Evolutionary conservation across 495 filamentous ascomycete species (phyloP).

Genomic region (Penicillium canariense): DNA sequence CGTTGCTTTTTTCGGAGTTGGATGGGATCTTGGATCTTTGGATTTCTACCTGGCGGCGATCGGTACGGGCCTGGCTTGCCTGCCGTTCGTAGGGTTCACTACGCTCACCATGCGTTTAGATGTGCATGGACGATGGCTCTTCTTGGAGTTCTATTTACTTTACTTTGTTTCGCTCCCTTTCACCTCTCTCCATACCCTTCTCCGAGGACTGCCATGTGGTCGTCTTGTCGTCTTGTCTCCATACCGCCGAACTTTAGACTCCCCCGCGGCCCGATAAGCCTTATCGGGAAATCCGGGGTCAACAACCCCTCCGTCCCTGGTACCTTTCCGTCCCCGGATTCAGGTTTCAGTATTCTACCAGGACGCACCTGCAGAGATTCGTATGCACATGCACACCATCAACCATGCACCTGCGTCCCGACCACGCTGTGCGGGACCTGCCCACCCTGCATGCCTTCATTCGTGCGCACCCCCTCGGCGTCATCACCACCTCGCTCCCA

Average conservation of each 20-base stretch:
- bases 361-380: background rate
- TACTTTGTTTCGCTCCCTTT: too few species aligned
- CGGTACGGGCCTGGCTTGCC: background rate
- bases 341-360: background rate
- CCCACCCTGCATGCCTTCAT: conserved; percentile 45
- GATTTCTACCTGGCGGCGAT: background rate
- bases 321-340: background rate
- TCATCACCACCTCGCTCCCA: conserved; percentile 49
- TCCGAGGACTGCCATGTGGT: too few species aligned
- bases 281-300: conserved; percentile 10
- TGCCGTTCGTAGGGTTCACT: too few species aligned
- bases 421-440: conserved; percentile 42
- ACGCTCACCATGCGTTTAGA: background rate
- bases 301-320: conserved; percentile 6
- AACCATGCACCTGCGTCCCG: conserved; percentile 48
- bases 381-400: background rate
- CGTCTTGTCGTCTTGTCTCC: too few species aligned
- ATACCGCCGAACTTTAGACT: too few species aligned
- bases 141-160: too few species aligned
- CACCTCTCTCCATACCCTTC: too few species aligned
- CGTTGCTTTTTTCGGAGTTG: conserved; percentile 4
- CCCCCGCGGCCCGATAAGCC: conserved; percentile 1
- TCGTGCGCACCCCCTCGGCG: conserved; percentile 45
- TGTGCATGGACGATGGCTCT: background rate
- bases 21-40: background rate